Evolutionary conservation across 1,284 basidiomycete species (phyloP).

Genomic region (Phylloboletellus chloephorus): DNA sequence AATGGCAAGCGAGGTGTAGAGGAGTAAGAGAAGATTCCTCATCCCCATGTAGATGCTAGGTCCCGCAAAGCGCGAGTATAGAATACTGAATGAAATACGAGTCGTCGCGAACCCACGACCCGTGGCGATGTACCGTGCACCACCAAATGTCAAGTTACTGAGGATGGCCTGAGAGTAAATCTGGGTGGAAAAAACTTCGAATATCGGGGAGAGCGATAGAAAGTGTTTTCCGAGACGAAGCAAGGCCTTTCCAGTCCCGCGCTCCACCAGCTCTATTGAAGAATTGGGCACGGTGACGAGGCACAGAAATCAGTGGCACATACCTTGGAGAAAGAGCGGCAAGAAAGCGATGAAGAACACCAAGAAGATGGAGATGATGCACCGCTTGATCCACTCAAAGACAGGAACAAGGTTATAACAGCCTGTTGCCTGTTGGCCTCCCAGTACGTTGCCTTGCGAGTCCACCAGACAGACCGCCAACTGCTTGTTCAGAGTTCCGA

Average conservation of each 20-base stretch:
- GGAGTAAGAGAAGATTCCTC: constrained; percentile 82
- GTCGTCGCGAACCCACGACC: constrained; percentile 96
- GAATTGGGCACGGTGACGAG: constrained; percentile 1
- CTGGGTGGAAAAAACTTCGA: constrained; percentile 96
- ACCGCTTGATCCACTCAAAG: constrained; percentile 94
- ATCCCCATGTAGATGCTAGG: constrained; percentile 97
- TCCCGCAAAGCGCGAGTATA: constrained; percentile 97
- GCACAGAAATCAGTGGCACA: constrained; percentile 16
- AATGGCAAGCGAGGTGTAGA: constrained; percentile 85
- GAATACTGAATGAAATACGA: constrained; percentile 88
- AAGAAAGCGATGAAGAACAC: constrained; percentile 96
- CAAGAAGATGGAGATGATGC: constrained; percentile 93
- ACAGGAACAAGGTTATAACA: constrained; percentile 94
- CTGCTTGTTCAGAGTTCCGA: constrained; percentile 92
- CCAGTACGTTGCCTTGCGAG: constrained; percentile 69
- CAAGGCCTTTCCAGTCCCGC: constrained; percentile 90
- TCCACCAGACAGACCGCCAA: constrained; percentile 84
- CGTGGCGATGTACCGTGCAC: constrained; percentile 94
- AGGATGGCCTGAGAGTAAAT: constrained; percentile 95
- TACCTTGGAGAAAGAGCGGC: constrained; percentile 92
- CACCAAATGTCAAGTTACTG: constrained; percentile 93
- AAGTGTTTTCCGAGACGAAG: constrained; percentile 93
- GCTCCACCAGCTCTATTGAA: constrained; percentile 79
- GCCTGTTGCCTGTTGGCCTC: constrained; percentile 65
- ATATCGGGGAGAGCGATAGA: constrained; percentile 88